These are phyloP conservation scores for Cyberlindnera euphorbiae DNA, from an alignment of 805 yeast genomes.

Conservation along the genomic window DNA sequence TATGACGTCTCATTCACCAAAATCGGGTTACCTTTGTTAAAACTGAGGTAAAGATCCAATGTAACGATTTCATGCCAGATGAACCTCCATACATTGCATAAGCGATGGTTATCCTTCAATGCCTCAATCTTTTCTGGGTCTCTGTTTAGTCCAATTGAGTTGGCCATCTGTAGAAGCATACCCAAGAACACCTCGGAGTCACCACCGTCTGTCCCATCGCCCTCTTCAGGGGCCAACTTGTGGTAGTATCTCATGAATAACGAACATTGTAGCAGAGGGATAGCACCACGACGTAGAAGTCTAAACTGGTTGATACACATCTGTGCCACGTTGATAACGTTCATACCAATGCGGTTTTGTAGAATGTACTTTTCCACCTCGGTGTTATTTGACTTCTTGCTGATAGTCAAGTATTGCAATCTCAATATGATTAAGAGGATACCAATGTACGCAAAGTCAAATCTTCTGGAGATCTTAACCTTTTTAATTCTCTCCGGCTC, in stretches of 20 bases:
- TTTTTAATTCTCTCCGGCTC: slow-evolving; percentile 5
- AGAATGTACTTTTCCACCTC: slow-evolving; percentile 33
- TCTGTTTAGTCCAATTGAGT: slow-evolving; percentile 52
- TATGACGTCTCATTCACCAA: slow-evolving; percentile 35
- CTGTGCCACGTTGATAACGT: slow-evolving; percentile 45
- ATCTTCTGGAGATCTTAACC: slow-evolving; percentile 17
- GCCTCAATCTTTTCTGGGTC: slow-evolving; percentile 40
- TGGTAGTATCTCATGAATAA: slow-evolving; percentile 47
- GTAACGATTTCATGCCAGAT: slow-evolving; percentile 51
- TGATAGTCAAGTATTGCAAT: slow-evolving; percentile 19
- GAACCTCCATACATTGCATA: slow-evolving; percentile 49
- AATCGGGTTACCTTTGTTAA: slow-evolving; percentile 44
- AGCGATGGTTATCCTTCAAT: slow-evolving; percentile 21
- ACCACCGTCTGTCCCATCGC: slow-evolving; percentile 51
- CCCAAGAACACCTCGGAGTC: slow-evolving; percentile 46
- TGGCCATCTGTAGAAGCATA: slow-evolving; percentile 49
- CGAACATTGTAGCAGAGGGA: slow-evolving; percentile 52
- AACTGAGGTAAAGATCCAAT: slow-evolving; percentile 41
- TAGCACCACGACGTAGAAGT: slow-evolving; percentile 41
- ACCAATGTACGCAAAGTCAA: slow-evolving; percentile 25
- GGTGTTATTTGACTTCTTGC: slow-evolving; percentile 17
- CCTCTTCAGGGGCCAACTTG: slow-evolving; percentile 49
- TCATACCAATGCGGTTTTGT: slow-evolving; percentile 41
- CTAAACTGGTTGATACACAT: slow-evolving; percentile 53
- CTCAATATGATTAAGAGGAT: slow-evolving; percentile 21